A percentile compares a stretch with the other conserved stretches of the same genome.
Conservation (phyloP, 345 rosid genomes). For the Stellera chamaejasme region DNA sequence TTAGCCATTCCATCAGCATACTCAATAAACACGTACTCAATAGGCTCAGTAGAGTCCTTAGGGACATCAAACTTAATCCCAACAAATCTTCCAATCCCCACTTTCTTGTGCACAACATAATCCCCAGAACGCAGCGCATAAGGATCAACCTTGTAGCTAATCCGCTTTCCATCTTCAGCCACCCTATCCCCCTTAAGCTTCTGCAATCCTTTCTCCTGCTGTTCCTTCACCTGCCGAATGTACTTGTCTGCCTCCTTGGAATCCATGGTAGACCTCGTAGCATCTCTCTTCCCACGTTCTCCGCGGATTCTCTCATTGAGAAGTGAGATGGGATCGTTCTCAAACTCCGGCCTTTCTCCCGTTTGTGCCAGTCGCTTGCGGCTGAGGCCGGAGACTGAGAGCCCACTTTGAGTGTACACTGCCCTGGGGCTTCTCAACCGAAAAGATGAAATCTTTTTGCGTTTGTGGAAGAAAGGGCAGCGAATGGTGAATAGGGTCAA, state of each 20-base stretch:
- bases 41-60: constrained; percentile 48
- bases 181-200: constrained; percentile 64
- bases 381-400: constrained; percentile 21
- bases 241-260: constrained; percentile 83
- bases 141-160: constrained; percentile 88
- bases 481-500: constrained; percentile 23
- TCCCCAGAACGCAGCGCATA: constrained; percentile 64
- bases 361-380: constrained; percentile 24
- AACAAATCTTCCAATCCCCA: constrained; percentile 83
- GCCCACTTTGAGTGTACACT: constrained; percentile 30
- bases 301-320: constrained; percentile 78
- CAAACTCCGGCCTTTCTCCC: constrained; percentile 33
- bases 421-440: constrained; percentile 25
- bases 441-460: constrained; percentile 10
- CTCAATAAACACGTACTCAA: constrained; percentile 80
- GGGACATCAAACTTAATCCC: constrained; percentile 73
- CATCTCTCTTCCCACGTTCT: constrained; percentile 50
- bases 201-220: constrained; percentile 86
- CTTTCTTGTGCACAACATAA: constrained; percentile 93
- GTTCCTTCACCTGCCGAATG: constrained; percentile 70
- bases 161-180: constrained; percentile 25
- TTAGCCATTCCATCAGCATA: constrained; percentile 97
- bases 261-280: constrained; percentile 48
- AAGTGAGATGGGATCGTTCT: constrained; percentile 50
- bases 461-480: constrained; percentile 13